Evolutionary conservation across 2,329 filamentous ascomycete species (phyloP), one percentile per base, ranked within the genome.

Genomic region (Colletotrichum sp.): DNA sequence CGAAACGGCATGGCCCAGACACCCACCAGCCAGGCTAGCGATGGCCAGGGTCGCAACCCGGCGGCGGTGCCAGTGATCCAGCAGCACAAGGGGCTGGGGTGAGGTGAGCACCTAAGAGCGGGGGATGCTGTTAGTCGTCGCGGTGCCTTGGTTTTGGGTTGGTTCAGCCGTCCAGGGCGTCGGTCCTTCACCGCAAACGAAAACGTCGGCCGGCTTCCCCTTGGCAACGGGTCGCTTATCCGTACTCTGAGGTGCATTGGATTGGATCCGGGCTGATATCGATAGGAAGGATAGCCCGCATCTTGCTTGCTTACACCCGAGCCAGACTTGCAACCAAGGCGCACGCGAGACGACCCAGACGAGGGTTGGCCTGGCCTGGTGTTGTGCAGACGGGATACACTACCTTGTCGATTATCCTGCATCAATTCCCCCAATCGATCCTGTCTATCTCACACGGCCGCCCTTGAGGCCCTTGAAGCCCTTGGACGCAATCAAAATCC

Each of bases 1-100:
- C 21, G 12, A 62, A 16, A 30, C 30, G 59, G 64, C 52, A 52
- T n/a, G 21, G 44, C n/a, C 26, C 62, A 49, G 59, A 52, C 18
- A 36, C 34, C 28, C 18, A 64, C 59, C 59, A 65, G 63, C 63
- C 32, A n/a, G 34, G 28, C 39, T 39, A 34, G 28, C 8, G 18
- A 63, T 24, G 49, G 64, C 70, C 73, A 76, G 74, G 64, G 74
- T 76, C 57, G 70, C 71, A 73, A 73, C 70, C 73, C 70, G 73
- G 44, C 70, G 34, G 24, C 59, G 70, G 70, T 65, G 57, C 34
- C 70, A 49, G 73, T 71, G 68, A 44, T 55, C 13, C 60, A 30
- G 6, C 21, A n/a, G 73, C 28, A 72, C 70, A 69, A 73, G 74
- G 74, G 74, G 64, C 26, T 65, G 70, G 44, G 44, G n/a, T 39